Percentiles rank a stretch among this genome's conserved stretches.
Evolutionary conservation across 2,329 filamentous ascomycete genomes (phyloP).

Genomic region (Pyrenophora tritici-repentis): DNA sequence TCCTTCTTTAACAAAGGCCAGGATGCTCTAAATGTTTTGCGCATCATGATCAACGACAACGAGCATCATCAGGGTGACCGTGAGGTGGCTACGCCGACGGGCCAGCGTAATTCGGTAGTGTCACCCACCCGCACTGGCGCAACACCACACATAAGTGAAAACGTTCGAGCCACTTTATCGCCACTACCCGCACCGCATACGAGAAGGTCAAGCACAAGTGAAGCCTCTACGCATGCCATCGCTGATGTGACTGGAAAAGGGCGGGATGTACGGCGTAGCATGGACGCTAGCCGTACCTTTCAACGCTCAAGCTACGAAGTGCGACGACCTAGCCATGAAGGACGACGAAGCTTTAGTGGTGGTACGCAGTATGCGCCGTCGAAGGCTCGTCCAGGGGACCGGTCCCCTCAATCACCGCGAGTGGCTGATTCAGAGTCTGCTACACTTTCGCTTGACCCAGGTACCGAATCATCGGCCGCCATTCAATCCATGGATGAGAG

Average conservation of each 20-base stretch:
- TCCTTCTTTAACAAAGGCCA: slow-evolving; percentile 88
- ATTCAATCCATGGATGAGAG: slow-evolving; percentile 68
- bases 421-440: slow-evolving; percentile 73
- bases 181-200: slow-evolving; percentile 45
- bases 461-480: slow-evolving; percentile 72
- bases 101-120: slow-evolving; percentile 13
- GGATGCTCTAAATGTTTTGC: slow-evolving; percentile 80
- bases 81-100: slow-evolving; percentile 21
- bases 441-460: slow-evolving; percentile 73
- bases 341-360: slow-evolving; percentile 66
- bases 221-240: slow-evolving; percentile 51
- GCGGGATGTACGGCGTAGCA: slow-evolving; percentile 49
- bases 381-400: slow-evolving; percentile 56
- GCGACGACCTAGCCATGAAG: slow-evolving; percentile 40
- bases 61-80: slow-evolving; percentile 45
- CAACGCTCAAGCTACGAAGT: slow-evolving; percentile 38
- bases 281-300: slow-evolving; percentile 60
- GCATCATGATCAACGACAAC: slow-evolving; percentile 70
- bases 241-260: slow-evolving; percentile 39
- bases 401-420: slow-evolving; percentile 55
- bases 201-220: slow-evolving; percentile 48
- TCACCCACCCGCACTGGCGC: slow-evolving; percentile 28
- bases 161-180: slow-evolving; percentile 53
- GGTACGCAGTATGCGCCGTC: slow-evolving; percentile 59
- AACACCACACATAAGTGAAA: slow-evolving; percentile 41